phyloP scores from a whole-genome alignment of 345 rosid species.

The Arabidopsis arenosa region DNA sequence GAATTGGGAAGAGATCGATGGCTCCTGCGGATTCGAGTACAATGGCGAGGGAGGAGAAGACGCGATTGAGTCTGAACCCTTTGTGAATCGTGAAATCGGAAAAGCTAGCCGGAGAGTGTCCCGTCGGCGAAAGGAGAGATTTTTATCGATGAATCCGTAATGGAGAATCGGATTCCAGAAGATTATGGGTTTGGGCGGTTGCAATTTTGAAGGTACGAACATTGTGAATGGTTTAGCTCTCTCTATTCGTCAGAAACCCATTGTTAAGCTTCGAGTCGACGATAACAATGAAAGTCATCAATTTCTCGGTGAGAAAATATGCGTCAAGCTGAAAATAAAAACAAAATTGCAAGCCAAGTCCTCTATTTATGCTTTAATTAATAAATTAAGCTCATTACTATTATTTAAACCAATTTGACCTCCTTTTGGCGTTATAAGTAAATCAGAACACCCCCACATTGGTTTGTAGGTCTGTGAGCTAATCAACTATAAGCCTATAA shows the following conservation, averaged over 20 bases:
- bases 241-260: constrained; percentile 29
- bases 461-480: background rate
- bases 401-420: background rate
- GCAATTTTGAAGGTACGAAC: constrained; percentile 49
- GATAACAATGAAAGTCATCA: constrained; percentile 30
- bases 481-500: too few relatives aligned
- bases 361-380: background rate
- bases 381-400: background rate
- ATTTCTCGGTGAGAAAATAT: background rate
- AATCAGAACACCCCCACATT: background rate
- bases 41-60: constrained; percentile 30
- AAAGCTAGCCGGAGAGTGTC: constrained; percentile 42
- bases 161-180: constrained; percentile 13
- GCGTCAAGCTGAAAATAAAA: background rate
- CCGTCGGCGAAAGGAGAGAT: constrained; percentile 21
- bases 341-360: background rate
- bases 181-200: constrained; percentile 18
- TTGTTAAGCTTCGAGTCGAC: constrained; percentile 34
- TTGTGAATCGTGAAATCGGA: constrained; percentile 38
- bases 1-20: constrained; percentile 48
- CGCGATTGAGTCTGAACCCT: constrained; percentile 22
- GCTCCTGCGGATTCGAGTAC: constrained; percentile 22
- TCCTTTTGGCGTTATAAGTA: background rate
- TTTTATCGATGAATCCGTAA: constrained; percentile 1
- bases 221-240: constrained; percentile 37